Evolutionary conservation across 2,329 filamentous ascomycete genomes (phyloP).

Genomic region (Talaromyces sp.): DNA sequence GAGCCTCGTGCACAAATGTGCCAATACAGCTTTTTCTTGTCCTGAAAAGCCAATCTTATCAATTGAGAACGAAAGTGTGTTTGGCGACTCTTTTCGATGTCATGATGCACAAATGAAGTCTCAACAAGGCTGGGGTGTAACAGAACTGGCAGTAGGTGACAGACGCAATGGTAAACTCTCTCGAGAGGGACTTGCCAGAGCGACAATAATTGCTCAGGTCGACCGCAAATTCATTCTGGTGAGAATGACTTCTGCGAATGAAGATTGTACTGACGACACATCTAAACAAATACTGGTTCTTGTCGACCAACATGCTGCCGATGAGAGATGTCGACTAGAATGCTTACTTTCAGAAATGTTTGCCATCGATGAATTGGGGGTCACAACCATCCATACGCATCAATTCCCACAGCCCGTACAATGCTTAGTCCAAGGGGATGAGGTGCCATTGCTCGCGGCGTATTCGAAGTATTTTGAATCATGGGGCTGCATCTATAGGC

Average conservation of each 20-base stretch:
- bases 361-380: conserved; percentile 15
- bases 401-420: conserved; percentile 52
- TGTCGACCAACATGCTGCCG: conserved; percentile 91
- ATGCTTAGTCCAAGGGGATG: conserved; percentile 63
- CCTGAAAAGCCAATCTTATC: conserved; percentile 45
- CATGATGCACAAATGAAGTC: neutral
- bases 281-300: conserved; percentile 58
- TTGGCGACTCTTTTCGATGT: neutral
- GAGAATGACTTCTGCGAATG: conserved; percentile 46
- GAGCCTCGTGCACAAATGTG: conserved; percentile 62
- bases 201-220: conserved; percentile 73
- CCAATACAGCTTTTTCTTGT: conserved; percentile 70
- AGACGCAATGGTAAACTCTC: conserved; percentile 51
- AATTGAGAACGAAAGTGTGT: conserved; percentile 24
- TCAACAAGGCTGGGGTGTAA: neutral
- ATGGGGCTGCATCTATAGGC: conserved; percentile 73
- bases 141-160: neutral
- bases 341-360: conserved; percentile 60
- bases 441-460: conserved; percentile 57
- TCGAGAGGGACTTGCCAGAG: conserved; percentile 57
- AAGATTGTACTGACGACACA: neutral
- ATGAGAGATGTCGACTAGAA: conserved; percentile 82
- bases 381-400: conserved; percentile 28
- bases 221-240: conserved; percentile 85
- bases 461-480: conserved; percentile 57